Conservation (phyloP, 768 basidiomycete genomes). For the Suillus variegatus region DNA sequence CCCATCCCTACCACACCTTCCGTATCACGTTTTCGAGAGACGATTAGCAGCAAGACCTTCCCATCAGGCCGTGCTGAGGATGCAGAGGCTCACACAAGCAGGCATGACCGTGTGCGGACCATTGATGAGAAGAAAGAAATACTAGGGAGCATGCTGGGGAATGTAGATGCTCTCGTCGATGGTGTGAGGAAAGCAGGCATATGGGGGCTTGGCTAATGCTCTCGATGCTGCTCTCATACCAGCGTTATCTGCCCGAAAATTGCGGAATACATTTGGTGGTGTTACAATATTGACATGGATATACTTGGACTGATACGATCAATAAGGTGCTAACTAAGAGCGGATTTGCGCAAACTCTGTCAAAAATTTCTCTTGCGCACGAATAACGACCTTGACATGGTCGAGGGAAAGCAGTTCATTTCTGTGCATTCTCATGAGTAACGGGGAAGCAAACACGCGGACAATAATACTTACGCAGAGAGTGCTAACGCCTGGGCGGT, state of each 20-base stretch:
- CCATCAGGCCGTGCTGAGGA: slow-evolving; percentile 2
- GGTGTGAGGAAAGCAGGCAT: slow-evolving; percentile 85
- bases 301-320: background rate
- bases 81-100: slow-evolving; percentile 18
- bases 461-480: slow-evolving; percentile 16
- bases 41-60: slow-evolving; percentile 1
- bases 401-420: slow-evolving; percentile 17
- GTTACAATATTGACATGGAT: slow-evolving; percentile 1
- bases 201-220: slow-evolving; percentile 65
- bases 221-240: background rate
- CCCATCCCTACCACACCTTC: slow-evolving; percentile 7
- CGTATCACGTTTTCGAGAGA: slow-evolving; percentile 13
- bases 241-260: background rate
- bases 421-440: slow-evolving; percentile 3
- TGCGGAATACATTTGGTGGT: slow-evolving; percentile 1
- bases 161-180: slow-evolving; percentile 89
- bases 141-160: slow-evolving; percentile 81
- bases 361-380: slow-evolving; percentile 28
- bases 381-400: slow-evolving; percentile 25
- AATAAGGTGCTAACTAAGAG: slow-evolving; percentile 1
- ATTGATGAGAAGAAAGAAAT: slow-evolving; percentile 85
- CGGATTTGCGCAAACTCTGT: slow-evolving; percentile 17
- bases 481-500: slow-evolving; percentile 32
- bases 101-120: slow-evolving; percentile 40
- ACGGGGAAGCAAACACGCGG: background rate